Evolutionary conservation across 352 stramenopile species (phyloP).

Genomic region (Phytophthora tubulina): DNA sequence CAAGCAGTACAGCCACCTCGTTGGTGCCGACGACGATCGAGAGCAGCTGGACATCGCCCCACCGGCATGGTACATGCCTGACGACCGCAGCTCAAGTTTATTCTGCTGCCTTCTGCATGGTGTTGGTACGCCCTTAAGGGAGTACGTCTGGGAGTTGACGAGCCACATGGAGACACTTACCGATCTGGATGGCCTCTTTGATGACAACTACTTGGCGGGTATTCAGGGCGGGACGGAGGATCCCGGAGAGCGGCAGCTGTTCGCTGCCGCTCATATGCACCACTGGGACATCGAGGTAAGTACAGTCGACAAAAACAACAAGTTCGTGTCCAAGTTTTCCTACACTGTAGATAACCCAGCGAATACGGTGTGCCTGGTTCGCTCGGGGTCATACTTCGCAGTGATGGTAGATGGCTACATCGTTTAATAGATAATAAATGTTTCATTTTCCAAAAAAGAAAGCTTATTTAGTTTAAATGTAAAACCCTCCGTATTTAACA

Average conservation of each 20-base stretch:
- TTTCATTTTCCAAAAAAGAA: no score
- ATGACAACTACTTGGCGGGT: background rate
- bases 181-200: conserved; percentile 8
- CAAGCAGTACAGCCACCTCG: background rate
- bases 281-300: conserved; percentile 12
- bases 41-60: background rate
- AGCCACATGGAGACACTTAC: conserved; percentile 5
- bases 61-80: conserved; percentile 6
- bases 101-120: conserved; percentile 1
- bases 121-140: background rate
- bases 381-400: conserved; percentile 9
- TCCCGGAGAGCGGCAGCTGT: conserved; percentile 10
- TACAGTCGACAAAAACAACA: conserved; percentile 16
- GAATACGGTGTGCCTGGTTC: conserved; percentile 10
- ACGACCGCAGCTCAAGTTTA: background rate
- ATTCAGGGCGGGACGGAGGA: background rate
- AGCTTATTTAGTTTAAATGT: background rate
- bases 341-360: conserved; percentile 16
- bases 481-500: background rate
- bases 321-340: conserved; percentile 6
- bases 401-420: conserved; percentile 23
- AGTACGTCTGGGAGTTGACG: background rate
- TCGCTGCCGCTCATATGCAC: conserved; percentile 9
- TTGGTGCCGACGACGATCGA: background rate
- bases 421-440: conserved; percentile 6